Base-by-base conservation (phyloP, 2,329 filamentous ascomycete species). In the Camillea tinctor region DNA sequence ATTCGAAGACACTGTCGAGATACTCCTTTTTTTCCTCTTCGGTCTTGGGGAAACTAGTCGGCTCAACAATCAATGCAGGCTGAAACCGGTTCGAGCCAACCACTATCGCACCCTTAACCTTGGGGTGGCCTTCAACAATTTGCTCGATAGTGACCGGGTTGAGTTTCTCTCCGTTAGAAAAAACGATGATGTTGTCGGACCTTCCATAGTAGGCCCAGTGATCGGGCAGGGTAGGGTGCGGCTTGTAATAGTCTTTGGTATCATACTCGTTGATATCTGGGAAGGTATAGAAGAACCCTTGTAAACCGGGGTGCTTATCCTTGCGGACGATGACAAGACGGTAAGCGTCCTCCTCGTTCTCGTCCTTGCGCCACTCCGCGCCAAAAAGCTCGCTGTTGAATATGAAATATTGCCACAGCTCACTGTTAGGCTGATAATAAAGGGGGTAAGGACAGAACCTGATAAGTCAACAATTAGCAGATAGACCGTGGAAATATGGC, bases 91-190 rank as follows among this genome's bases (percentile, higher is more conserved):
- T 73, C 17, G 74, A 65, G 2, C 82, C 82, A 0, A 82, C 78
- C 1, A 84, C 77, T 1, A 83, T 9, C 0, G 76, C 79, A 1
- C 75, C 76, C 11, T 72, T 74, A 36, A 83, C 63, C 1, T 70
- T 62, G 0, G 77, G 74, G 51, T 81, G 79, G 11, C 68, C 69
- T 6, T 66, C 60, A 1, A 83, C 66, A 15, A 72, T 73, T 0
- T 69, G 64, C 62, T 83, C 80, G 36, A 82, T 78, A 2, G 72
- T 74, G 3, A 79, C 69, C 0, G 80, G 79, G 61, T 84, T 84
- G 6, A 83, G 64, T 67, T 84, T 83, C 69, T 82, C 79, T 24
- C 80, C 81, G 52, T 79, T 82, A 1, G 76, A 78, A 40, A 84
- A 77, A 15, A 83, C 80, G 17, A 83, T 77, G 51, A 83, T 71